Evolutionary conservation across 768 basidiomycete species (phyloP).

Genomic region (Boletus tomentosulus): DNA sequence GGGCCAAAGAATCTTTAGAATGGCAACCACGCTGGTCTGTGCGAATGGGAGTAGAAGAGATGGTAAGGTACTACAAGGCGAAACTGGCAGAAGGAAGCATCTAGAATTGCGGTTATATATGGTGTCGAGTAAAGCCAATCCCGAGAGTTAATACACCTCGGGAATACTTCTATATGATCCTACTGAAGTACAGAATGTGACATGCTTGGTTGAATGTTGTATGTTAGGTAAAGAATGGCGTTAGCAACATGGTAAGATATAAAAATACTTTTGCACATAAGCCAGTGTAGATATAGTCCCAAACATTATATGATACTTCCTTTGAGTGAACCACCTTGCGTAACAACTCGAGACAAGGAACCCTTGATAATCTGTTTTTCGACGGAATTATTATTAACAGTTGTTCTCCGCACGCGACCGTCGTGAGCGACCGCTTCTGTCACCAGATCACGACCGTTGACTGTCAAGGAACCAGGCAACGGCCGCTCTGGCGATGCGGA

Average conservation of each 20-base stretch:
- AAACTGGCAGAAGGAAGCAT: slow-evolving; percentile 84
- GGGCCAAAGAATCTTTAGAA: slow-evolving; percentile 75
- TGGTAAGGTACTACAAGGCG: slow-evolving; percentile 89
- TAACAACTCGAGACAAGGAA: slow-evolving; percentile 51
- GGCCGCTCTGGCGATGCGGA: slow-evolving; percentile 24
- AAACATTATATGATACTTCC: slow-evolving; percentile 1
- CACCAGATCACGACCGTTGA: slow-evolving; percentile 38
- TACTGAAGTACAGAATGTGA: slow-evolving; percentile 14
- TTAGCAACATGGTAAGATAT: slow-evolving; percentile 6
- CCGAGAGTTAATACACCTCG: not conserved
- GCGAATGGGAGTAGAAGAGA: slow-evolving; percentile 90
- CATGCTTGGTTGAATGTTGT: slow-evolving; percentile 3
- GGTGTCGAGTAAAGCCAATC: not conserved
- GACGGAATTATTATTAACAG: slow-evolving; percentile 33
- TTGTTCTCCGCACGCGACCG: slow-evolving; percentile 39
- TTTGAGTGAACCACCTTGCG: slow-evolving; percentile 20
- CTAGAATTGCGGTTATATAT: slow-evolving; percentile 28
- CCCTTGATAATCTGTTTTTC: slow-evolving; percentile 52
- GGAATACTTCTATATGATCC: slow-evolving; percentile 8
- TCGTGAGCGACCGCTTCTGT: slow-evolving; percentile 36
- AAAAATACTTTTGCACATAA: slow-evolving; percentile 15
- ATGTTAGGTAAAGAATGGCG: slow-evolving; percentile 8
- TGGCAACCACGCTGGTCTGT: slow-evolving; percentile 97
- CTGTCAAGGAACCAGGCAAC: slow-evolving; percentile 24
- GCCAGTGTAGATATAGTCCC: not conserved